phyloP scores from a whole-genome alignment of 148 eudicot genomes.

The Silene conica region DNA sequence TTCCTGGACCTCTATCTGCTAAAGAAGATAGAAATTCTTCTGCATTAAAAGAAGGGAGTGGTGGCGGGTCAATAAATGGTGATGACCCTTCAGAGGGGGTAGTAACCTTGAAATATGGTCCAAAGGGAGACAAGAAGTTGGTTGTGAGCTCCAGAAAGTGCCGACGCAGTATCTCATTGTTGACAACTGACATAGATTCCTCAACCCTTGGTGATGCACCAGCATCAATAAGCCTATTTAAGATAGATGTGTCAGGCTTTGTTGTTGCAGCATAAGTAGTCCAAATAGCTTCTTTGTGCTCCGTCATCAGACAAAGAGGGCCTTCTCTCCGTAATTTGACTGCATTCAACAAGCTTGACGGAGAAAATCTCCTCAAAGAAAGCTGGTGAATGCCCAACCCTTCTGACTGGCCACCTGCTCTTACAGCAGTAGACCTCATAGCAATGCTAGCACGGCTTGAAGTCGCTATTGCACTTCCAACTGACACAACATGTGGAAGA shows the following conservation, averaged over 20 bases:
- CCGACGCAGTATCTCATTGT: conserved; percentile 90
- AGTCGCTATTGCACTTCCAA: conserved; percentile 68
- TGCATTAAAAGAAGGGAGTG: conserved; percentile 53
- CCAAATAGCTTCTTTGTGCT: conserved; percentile 96
- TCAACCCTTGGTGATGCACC: conserved; percentile 87
- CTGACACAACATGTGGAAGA: conserved; percentile 81
- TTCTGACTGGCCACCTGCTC: conserved; percentile 43
- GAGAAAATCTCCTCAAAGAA: conserved; percentile 74
- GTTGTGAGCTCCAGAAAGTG: conserved; percentile 97
- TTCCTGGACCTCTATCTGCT: conserved; percentile 94
- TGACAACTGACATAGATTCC: conserved; percentile 98
- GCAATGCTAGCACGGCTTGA: conserved; percentile 45
- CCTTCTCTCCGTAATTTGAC: conserved; percentile 90
- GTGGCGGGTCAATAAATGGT: conserved; percentile 89
- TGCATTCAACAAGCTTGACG: conserved; percentile 72
- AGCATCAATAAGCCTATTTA: conserved; percentile 94
- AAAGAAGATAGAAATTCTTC: conserved; percentile 75
- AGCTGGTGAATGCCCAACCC: conserved; percentile 54
- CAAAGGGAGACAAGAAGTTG: conserved; percentile 90
- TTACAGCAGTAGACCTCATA: conserved; percentile 48
- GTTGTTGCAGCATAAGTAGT: conserved; percentile 62
- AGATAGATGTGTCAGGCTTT: conserved; percentile 90
- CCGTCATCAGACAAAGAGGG: conserved; percentile 93
- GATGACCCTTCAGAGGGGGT: conserved; percentile 92
- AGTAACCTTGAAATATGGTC: conserved; percentile 74